Conservation (phyloP, 768 basidiomycete genomes). For the Tephrocybe rancida region DNA sequence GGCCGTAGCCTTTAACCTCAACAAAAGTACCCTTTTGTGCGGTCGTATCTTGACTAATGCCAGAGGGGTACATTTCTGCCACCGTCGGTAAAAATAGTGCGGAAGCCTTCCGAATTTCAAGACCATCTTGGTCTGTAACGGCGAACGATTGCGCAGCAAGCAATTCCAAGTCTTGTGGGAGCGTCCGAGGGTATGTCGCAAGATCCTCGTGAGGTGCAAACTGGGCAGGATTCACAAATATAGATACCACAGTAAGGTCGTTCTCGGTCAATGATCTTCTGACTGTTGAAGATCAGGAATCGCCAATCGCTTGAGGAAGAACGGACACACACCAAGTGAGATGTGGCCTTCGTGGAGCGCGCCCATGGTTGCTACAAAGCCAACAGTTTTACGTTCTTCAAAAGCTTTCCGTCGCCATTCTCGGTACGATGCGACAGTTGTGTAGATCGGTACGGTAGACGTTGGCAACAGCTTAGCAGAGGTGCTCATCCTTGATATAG, state of each 20-base stretch:
- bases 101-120: slow-evolving; percentile 44
- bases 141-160: slow-evolving; percentile 44
- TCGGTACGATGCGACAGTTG: slow-evolving; percentile 61
- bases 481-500: slow-evolving; percentile 15
- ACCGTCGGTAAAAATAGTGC: slow-evolving; percentile 83
- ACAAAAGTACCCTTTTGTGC: slow-evolving; percentile 88
- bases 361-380: slow-evolving; percentile 98
- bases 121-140: slow-evolving; percentile 11
- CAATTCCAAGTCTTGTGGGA: slow-evolving; percentile 71
- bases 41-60: slow-evolving; percentile 75
- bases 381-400: slow-evolving; percentile 66
- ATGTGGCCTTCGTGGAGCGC: slow-evolving; percentile 94
- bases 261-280: slow-evolving; percentile 74
- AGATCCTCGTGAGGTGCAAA: slow-evolving; percentile 97
- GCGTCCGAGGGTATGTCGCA: slow-evolving; percentile 85
- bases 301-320: background rate
- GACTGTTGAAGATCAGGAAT: slow-evolving; percentile 48
- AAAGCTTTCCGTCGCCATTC: slow-evolving; percentile 75
- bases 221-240: slow-evolving; percentile 98
- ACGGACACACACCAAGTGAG: slow-evolving; percentile 67
- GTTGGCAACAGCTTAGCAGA: slow-evolving; percentile 24
- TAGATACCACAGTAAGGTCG: slow-evolving; percentile 87
- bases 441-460: slow-evolving; percentile 51
- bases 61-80: slow-evolving; percentile 90
- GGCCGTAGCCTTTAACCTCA: slow-evolving; percentile 87